These are phyloP conservation scores for Silene noctiflora DNA, from an alignment of 179 eudicot genomes.

Conservation along the genomic window DNA sequence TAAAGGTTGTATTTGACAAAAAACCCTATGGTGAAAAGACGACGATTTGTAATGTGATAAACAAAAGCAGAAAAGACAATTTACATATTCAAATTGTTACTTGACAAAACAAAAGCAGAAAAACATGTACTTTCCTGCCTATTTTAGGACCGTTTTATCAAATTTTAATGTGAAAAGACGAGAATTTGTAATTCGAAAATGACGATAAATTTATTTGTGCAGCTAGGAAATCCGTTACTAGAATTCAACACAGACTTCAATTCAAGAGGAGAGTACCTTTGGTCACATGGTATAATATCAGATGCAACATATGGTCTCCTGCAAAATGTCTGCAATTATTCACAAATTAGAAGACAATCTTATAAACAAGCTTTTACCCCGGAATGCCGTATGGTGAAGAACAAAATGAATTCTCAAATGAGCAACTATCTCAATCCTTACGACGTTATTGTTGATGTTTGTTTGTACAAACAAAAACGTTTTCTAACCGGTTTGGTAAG, in stretches of 20 bases:
- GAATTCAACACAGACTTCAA: conserved; percentile 44
- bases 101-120: no score
- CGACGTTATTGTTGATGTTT: conserved; percentile 36
- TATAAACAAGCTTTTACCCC: conserved; percentile 15
- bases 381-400: conserved; percentile 18
- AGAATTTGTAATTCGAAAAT: not conserved
- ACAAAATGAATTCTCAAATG: conserved; percentile 18
- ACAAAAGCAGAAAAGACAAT: no score
- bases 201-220: not conserved
- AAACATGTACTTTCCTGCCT: no score
- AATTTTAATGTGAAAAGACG: no score
- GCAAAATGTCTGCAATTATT: conserved; percentile 30
- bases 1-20: no score
- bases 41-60: no score
- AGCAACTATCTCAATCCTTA: conserved; percentile 25
- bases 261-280: conserved; percentile 33
- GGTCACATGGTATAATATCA: conserved; percentile 48
- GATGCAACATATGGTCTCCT: conserved; percentile 33
- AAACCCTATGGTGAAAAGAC: no score
- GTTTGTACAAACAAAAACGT: conserved; percentile 29
- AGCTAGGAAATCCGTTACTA: conserved; percentile 42
- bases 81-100: no score
- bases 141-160: no score
- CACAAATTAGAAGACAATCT: conserved; percentile 36
- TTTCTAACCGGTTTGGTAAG: conserved; percentile 26